Evolutionary conservation across 2,329 filamentous ascomycete genomes (phyloP).

Genomic region (Domatiomyces catenatus): DNA sequence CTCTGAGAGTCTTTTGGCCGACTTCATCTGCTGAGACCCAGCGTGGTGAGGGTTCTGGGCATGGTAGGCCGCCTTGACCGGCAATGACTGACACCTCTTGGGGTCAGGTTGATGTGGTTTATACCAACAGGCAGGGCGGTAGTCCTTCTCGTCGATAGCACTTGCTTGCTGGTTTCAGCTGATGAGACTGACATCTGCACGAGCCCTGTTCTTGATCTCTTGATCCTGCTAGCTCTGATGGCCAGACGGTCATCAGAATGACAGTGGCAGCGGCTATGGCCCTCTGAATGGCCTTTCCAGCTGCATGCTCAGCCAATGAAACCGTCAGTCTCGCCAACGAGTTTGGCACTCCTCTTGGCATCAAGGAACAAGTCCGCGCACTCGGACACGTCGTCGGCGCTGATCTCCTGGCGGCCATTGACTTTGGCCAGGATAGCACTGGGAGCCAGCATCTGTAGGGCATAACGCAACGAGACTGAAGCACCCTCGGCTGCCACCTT

Average conservation of each 20-base stretch:
- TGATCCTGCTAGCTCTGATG: too few species aligned
- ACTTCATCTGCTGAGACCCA: background rate
- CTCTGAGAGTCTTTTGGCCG: background rate
- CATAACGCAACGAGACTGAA: slow-evolving; percentile 80
- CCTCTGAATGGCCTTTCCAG: too few species aligned
- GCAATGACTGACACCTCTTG: too few species aligned
- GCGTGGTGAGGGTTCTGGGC: too few species aligned
- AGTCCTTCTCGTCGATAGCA: too few species aligned
- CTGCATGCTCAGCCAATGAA: slow-evolving; percentile 43
- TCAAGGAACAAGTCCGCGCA: slow-evolving; percentile 76
- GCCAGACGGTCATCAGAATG: too few species aligned
- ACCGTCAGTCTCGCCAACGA: slow-evolving; percentile 50
- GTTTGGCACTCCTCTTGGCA: slow-evolving; percentile 58
- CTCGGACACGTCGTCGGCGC: slow-evolving; percentile 61
- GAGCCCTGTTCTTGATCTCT: too few species aligned
- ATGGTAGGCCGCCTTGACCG: too few species aligned
- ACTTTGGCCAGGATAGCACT: slow-evolving; percentile 82
- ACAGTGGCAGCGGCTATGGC: too few species aligned
- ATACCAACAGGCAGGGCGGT: background rate
- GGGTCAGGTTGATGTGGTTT: background rate
- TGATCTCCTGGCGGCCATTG: slow-evolving; percentile 61
- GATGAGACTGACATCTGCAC: too few species aligned
- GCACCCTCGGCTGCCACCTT: slow-evolving; percentile 78
- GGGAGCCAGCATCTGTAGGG: slow-evolving; percentile 77
- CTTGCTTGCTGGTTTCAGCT: too few species aligned